phyloP scores from a whole-genome alignment of 495 filamentous ascomycete species.

The Arthonia radiata region DNA sequence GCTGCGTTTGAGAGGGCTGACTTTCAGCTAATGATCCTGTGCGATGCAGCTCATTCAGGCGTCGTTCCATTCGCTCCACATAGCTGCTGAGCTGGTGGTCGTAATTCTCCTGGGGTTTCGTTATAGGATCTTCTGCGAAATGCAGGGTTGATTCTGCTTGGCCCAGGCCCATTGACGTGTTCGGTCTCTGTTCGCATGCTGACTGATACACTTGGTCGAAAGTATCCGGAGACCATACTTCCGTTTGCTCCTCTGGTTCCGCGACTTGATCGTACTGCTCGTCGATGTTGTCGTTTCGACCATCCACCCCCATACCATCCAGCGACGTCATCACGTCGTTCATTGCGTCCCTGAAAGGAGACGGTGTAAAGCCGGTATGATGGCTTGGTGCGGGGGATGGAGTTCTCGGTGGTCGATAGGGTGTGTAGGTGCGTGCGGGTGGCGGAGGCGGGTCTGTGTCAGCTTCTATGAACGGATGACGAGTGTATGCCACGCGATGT shows the following conservation, averaged over 20 bases:
- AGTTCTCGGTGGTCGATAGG: slow-evolving; percentile 21
- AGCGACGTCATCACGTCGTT: slow-evolving; percentile 95
- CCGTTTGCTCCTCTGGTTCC: slow-evolving; percentile 25
- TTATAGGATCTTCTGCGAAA: slow-evolving; percentile 28
- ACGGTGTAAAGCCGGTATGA: slow-evolving; percentile 52
- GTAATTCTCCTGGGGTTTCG: too few relatives aligned
- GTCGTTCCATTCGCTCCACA: slow-evolving; percentile 68
- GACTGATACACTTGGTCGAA: slow-evolving; percentile 36
- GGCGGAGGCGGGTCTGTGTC: slow-evolving; percentile 20
- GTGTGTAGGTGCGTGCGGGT: slow-evolving; percentile 23
- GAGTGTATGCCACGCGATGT: slow-evolving; percentile 14
- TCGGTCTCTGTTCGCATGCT: slow-evolving; percentile 10
- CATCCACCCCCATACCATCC: slow-evolving; percentile 69
- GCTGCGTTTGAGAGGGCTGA: slow-evolving; percentile 11
- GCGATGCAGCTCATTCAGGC: slow-evolving; percentile 45
- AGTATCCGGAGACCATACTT: slow-evolving; percentile 80
- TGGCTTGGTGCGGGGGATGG: slow-evolving; percentile 33
- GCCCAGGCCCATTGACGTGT: slow-evolving; percentile 15
- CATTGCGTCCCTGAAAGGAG: slow-evolving; percentile 81
- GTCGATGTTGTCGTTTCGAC: too few relatives aligned
- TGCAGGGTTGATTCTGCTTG: slow-evolving; percentile 19
- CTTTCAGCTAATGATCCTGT: slow-evolving; percentile 23
- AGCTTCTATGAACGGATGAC: slow-evolving; percentile 8
- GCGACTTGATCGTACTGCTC: slow-evolving; percentile 21
- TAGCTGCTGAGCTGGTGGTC: slow-evolving; percentile 66